Evolutionary conservation across 2,329 filamentous ascomycete species (phyloP).

Genomic region (Colletotrichum shisoi): DNA sequence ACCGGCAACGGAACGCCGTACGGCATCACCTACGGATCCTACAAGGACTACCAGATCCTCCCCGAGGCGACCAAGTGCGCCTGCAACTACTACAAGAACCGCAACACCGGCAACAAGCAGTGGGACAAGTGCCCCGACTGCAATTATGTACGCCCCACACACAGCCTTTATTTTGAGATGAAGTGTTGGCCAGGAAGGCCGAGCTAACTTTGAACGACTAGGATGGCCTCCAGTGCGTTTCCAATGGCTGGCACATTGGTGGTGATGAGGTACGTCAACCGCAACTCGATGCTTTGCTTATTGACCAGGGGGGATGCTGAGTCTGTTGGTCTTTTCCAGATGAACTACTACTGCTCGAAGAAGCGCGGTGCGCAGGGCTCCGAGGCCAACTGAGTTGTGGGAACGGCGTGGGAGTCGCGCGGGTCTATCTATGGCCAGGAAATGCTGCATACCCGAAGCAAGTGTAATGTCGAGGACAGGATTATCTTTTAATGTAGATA

Average conservation of each 20-base stretch:
- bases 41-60: constrained; percentile 31
- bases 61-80: constrained; percentile 37
- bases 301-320: background rate
- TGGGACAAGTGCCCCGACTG: constrained; percentile 41
- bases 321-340: background rate
- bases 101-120: constrained; percentile 39
- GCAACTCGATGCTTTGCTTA: background rate
- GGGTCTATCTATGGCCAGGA: too few relatives aligned
- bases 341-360: constrained; percentile 39
- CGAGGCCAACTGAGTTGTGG: constrained; percentile 31
- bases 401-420: background rate
- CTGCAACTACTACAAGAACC: constrained; percentile 37
- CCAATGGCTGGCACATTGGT: constrained; percentile 36
- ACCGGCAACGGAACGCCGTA: constrained; percentile 32
- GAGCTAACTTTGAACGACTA: background rate
- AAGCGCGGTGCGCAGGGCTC: constrained; percentile 38
- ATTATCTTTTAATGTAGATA: too few relatives aligned
- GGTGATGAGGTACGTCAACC: constrained; percentile 33
- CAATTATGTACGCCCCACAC: constrained; percentile 10
- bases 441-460: background rate
- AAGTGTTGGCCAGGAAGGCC: too few relatives aligned
- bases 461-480: background rate
- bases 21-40: constrained; percentile 29
- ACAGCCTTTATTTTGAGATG: rapidly evolving
- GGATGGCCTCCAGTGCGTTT: constrained; percentile 37